Evolutionary conservation across 805 yeast genomes (phyloP), one percentile per base, ranked within the genome.

Genomic region (Lipomyces spencermartinsiae): DNA sequence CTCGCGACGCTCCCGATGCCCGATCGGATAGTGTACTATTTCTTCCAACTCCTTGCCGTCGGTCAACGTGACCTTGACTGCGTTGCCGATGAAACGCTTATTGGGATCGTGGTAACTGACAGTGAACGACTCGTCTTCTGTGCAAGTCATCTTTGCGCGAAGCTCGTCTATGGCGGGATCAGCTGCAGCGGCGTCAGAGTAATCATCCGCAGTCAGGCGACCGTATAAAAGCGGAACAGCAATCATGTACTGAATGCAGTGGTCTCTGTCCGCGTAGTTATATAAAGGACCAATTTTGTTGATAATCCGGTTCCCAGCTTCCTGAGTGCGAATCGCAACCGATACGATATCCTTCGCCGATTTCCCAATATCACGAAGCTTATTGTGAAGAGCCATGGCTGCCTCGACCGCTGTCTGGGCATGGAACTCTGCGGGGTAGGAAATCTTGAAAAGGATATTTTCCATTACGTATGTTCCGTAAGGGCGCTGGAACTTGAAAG

Each of bases 341-440:
- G 80, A 78, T 73, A 81, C 81, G 72, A 86, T 85, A 73, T 86
- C 88, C 61, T 81, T 81, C 66, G 78, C 76, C 7, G 84, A 73
- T 76, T 81, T 81, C n/a, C 86, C 86, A 56, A 76, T 64, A 4
- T 73, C 74, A 56, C 75, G 72, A 69, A 86, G 77, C 61, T 76
- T 72, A 49, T 73, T 69, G 73, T 83, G 79, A 14, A 83, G 78
- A 14, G 80, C 81, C 76, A 86, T 74, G 39, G 89, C 85, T 29
- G 87, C 87, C 74, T 86, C 89, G 46, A 82, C 89, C 9, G 89
- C 89, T 43, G 89, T 86, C 77, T 86, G 89, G 9, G 89, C 88
- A 75, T 86, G 89, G 77, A 86, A 86, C 75, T 86, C 89, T 49
- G 89, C 89, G 16, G 89, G 89, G 80, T 82, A 86, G 0, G 88